phyloP scores from a whole-genome alignment of 1,139 yeast genomes.

The Candida dubliniensis region DNA sequence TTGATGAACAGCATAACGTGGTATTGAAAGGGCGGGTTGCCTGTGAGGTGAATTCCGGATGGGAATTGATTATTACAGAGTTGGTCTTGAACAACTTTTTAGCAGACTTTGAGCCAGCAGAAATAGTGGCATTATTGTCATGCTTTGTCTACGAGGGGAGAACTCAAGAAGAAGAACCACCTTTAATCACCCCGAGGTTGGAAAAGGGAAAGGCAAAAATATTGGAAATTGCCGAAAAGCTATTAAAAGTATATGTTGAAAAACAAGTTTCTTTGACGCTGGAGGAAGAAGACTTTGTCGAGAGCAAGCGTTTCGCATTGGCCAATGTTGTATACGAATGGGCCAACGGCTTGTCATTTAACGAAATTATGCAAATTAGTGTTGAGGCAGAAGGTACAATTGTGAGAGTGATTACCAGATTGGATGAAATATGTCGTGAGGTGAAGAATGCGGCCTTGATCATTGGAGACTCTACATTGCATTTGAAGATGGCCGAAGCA shows the following conservation, averaged over 20 bases:
- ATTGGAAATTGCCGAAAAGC: slow-evolving; percentile 63
- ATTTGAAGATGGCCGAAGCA: slow-evolving; percentile 85
- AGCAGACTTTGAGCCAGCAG: slow-evolving; percentile 93
- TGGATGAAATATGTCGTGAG: slow-evolving; percentile 93
- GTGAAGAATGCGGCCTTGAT: slow-evolving; percentile 93
- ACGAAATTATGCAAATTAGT: slow-evolving; percentile 84
- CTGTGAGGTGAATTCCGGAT: slow-evolving; percentile 85
- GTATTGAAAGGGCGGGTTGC: slow-evolving; percentile 84
- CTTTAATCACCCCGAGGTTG: slow-evolving; percentile 75
- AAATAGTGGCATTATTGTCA: slow-evolving; percentile 88
- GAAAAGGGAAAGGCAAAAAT: slow-evolving; percentile 76
- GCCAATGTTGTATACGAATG: slow-evolving; percentile 96
- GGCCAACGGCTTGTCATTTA: slow-evolving; percentile 94
- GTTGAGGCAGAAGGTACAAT: slow-evolving; percentile 96
- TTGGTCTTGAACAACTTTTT: slow-evolving; percentile 85
- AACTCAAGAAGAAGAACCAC: slow-evolving; percentile 58
- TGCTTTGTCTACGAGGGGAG: slow-evolving; percentile 92
- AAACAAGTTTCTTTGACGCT: slow-evolving; percentile 75
- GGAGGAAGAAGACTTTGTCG: slow-evolving; percentile 84
- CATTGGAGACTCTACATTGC: slow-evolving; percentile 87
- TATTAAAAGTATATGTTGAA: slow-evolving; percentile 61
- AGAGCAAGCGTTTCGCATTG: slow-evolving; percentile 81
- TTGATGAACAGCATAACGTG: slow-evolving; percentile 75
- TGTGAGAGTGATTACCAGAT: slow-evolving; percentile 91
- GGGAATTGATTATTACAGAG: slow-evolving; percentile 88